Evolutionary conservation across 768 basidiomycete genomes (phyloP).

Genomic region (Naganishia onofrii): DNA sequence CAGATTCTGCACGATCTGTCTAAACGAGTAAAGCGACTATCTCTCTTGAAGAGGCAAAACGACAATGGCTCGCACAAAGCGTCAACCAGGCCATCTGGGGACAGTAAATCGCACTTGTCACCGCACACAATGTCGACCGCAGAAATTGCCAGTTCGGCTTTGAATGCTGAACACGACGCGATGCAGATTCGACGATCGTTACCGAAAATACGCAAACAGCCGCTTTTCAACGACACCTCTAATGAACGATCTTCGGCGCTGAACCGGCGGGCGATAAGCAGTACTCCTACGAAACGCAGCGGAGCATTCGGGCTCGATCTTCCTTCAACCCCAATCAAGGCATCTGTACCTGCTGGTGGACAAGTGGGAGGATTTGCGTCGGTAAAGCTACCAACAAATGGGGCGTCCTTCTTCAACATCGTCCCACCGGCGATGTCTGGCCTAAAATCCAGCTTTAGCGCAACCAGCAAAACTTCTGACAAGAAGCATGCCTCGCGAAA

Average conservation of each 20-base stretch:
- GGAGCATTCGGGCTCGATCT: slow-evolving; percentile 11
- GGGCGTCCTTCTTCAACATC: slow-evolving; percentile 13
- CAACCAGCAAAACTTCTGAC: slow-evolving; percentile 1
- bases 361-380: neutral
- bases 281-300: slow-evolving; percentile 6
- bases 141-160: slow-evolving; percentile 18
- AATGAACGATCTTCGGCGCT: slow-evolving; percentile 14
- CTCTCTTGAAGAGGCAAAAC: neutral
- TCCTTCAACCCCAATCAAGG: slow-evolving; percentile 2
- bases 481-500: slow-evolving; percentile 8
- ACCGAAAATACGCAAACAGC: neutral
- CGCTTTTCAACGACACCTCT: slow-evolving; percentile 7
- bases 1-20: slow-evolving; percentile 51
- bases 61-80: neutral
- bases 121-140: neutral
- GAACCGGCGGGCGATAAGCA: neutral
- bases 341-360: neutral
- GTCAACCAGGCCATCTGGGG: neutral
- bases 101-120: neutral
- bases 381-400: slow-evolving; percentile 6
- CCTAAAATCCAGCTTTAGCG: slow-evolving; percentile 6
- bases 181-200: slow-evolving; percentile 2
- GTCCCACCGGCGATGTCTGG: slow-evolving; percentile 2
- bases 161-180: slow-evolving; percentile 14
- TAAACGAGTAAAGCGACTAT: slow-evolving; percentile 7